Conservation (phyloP, 2,329 filamentous ascomycete species). For the Colletotrichum sp. region DNA sequence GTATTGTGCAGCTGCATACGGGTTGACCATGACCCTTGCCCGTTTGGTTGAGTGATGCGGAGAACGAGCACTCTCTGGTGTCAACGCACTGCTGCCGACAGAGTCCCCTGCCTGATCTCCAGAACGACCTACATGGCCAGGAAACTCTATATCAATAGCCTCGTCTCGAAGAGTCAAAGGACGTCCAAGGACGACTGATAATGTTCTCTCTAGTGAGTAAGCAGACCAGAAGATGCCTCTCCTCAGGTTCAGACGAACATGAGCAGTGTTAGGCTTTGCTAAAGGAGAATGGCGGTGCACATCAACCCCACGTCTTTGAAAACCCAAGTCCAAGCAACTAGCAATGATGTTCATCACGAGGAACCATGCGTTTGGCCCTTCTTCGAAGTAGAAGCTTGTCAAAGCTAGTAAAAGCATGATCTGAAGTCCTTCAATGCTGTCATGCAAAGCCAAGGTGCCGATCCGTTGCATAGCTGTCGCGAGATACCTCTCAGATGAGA, state of each 20-base stretch:
- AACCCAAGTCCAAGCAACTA: constrained; percentile 52
- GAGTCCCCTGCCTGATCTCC: neutral
- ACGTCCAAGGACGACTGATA: constrained; percentile 60
- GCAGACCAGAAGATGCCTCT: constrained; percentile 60
- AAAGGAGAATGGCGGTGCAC: neutral
- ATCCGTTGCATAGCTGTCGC: constrained; percentile 50
- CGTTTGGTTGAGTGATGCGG: neutral
- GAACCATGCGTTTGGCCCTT: constrained; percentile 56
- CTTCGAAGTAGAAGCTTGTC: constrained; percentile 52
- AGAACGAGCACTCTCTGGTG: neutral
- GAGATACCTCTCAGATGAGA: constrained; percentile 54
- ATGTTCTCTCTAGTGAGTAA: constrained; percentile 53
- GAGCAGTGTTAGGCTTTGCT: constrained; percentile 26
- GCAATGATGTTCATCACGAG: constrained; percentile 60
- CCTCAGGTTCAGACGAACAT: constrained; percentile 56
- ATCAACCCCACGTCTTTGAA: constrained; percentile 41
- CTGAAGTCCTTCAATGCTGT: constrained; percentile 53
- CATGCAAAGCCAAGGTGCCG: constrained; percentile 48
- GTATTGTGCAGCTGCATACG: neutral
- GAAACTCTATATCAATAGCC: constrained; percentile 49
- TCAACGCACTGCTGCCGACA: neutral
- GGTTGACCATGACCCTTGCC: neutral
- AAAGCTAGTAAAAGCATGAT: constrained; percentile 53
- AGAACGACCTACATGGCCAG: neutral
- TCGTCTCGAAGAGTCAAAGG: constrained; percentile 60